These are phyloP conservation scores for Coemansia sp. DNA, from an alignment of 192 early-diverging fungal species.

Conservation along the genomic window DNA sequence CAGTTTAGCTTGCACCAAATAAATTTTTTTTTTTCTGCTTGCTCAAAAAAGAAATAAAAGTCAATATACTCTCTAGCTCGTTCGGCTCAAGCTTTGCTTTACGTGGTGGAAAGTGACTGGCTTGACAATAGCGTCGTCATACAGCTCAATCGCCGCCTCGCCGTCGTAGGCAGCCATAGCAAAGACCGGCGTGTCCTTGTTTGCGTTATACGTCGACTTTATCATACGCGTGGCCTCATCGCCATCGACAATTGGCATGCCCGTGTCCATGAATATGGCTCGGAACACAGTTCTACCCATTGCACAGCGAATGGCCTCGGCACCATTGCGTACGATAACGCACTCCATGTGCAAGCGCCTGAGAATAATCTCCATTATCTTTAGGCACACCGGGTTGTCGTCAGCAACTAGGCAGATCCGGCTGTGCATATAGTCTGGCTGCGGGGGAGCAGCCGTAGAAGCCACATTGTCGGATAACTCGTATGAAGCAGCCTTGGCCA, in stretches of 20 bases:
- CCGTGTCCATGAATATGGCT: conserved; percentile 91
- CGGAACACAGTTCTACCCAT: conserved; percentile 91
- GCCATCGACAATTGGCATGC: conserved; percentile 95
- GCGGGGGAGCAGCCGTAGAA: not conserved
- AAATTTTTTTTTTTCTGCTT: not conserved
- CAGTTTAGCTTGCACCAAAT: not conserved
- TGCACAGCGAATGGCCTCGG: conserved; percentile 86
- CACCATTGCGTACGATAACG: conserved; percentile 87
- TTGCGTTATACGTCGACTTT: conserved; percentile 88
- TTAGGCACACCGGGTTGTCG: conserved; percentile 88
- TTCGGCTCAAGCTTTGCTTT: conserved; percentile 17
- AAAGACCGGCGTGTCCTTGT: conserved; percentile 83
- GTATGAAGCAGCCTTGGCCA: not conserved
- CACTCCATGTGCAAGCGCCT: conserved; percentile 75
- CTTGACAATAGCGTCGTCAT: conserved; percentile 43
- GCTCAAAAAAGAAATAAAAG: not conserved
- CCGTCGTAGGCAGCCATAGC: conserved; percentile 79
- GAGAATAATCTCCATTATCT: conserved; percentile 91
- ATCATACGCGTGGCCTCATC: conserved; percentile 94
- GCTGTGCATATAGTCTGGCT: conserved; percentile 29
- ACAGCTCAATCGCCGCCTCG: conserved; percentile 40
- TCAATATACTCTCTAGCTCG: not conserved
- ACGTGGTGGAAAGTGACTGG: conserved; percentile 30
- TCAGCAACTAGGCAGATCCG: conserved; percentile 78
- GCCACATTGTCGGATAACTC: not conserved